Base-by-base conservation (phyloP, 1,284 basidiomycete genomes). In the Gastroboletus turbinatus region DNA sequence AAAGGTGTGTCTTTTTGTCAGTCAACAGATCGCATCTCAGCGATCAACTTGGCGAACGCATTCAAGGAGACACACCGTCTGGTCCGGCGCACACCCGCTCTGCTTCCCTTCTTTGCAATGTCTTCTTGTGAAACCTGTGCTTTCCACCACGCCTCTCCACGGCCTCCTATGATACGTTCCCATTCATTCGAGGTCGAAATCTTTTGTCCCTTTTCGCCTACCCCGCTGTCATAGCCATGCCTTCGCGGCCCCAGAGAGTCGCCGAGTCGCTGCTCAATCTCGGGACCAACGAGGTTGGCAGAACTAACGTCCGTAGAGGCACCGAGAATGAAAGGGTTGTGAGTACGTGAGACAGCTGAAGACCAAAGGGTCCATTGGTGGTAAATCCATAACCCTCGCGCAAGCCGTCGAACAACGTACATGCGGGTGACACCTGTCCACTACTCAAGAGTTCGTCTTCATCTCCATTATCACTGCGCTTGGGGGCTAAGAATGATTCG, bases 401-500 rank as follows among this genome's bases (percentile, higher is more conserved):
- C 49, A 47, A 56, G 35, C 29, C 44, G 14, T 56, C 59, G 38
- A 23, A 50, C 42, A 50, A 78, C 81, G 60, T 65, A 85, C 87
- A 84, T 59, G 80, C 73, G 8, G 88, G 88, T 23, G 87, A 90
- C 9, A 77, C 82, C 65, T 88, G 87, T 1, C 88, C 87, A 63
- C 88, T 90, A 66, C 87, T 89, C 55, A 85, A 70, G 17, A 82
- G 67, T 23, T 85, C 84, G 14, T 86, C 87, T 10, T 87, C 86
- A 10, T 84, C 83, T 4, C 63, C 73, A 25, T 67, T 64, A 16
- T 78, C 75, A 52, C 72, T 76, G 46, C 14, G 23, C 16, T 45
- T 16, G 5, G 10, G 29, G n/a, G 14, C 2, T 49, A 19, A 52
- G 38, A 46, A 48, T n/a, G 29, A 23, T 17, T 27, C 10, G 17